Base-by-base conservation (phyloP, 805 yeast species). In the Candida chauliodis region DNA sequence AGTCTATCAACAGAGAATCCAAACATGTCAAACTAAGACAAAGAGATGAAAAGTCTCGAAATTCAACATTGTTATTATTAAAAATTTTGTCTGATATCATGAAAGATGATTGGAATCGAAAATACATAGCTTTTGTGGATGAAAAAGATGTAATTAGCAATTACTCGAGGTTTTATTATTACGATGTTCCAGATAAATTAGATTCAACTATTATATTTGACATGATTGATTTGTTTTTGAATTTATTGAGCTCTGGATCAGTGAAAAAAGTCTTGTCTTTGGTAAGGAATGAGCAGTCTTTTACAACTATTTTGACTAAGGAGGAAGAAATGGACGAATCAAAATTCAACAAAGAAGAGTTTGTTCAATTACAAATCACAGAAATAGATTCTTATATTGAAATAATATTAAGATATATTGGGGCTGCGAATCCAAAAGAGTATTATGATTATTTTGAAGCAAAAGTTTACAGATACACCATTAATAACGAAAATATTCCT, bases 321-420 rank as follows among this genome's bases (percentile, higher is more conserved):
- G 31, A 39, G 8, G 38, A 39, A 23, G 30, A 29, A 9, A 23
- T 29, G 27, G 39, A 40, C 3, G 34, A 25, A 15, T 31, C 28
- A 15, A 28, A 33, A 25, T 15, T 16, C 4, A 25, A 19, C n/a
- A 40, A 44, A n/a, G 39, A 34, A 21, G 30, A 37, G n/a, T 28
- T 37, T 6, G 37, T 46, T 2, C 42, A 36, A 6, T 20, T 26
- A 11, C 37, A 42, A 38, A 38, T 58, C 20, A 46, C 46, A 9
- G 64, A 61, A 22, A 62, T 68, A 29, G 73, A 68, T 47, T 36
- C 40, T n/a, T 49, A 58, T 37, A 45, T 60, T 13, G 63, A 58
- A 42, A 40, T 55, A 10, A 50, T 61, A 15, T 46, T 65, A 29
- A 53, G 63, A 31, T 67, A 53, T 37, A 42, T 68, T 9, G 66